Evolutionary conservation across 1,284 basidiomycete genomes (phyloP), one percentile per base, ranked within the genome.

Genomic region (Austropuccinia psidii): DNA sequence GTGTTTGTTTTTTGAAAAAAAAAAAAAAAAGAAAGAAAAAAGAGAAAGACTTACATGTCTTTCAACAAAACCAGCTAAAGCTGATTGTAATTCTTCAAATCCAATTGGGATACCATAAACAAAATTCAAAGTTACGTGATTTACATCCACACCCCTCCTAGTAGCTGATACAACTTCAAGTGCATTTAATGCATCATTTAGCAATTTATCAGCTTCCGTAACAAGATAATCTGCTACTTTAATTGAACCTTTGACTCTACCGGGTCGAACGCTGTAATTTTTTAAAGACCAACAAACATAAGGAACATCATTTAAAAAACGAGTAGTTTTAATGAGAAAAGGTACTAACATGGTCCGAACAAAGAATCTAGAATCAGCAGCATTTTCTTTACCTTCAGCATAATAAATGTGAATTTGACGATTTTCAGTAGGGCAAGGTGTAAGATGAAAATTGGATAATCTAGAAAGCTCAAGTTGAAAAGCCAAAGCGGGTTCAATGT

Each of bases 401-500:
- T 95, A 92, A 84, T 98, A 98, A 79, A 75, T 72, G 74, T 78
- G 94, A 72, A 96, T 90, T 82, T 96, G 93, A 80, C 93, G 89
- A 83, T 91, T 90, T 82, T 97, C 90, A 75, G 94, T 89, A 80
- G 93, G 90, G 83, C 89, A 87, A 61, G 96, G 94, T 50, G 88
- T 91, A 80, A 99, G 87, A 82, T 96, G 93, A 84, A 98, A 98
- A 85, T 96, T 91, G 52, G 93, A 95, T 76, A 99, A 85, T 65
- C 96, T 90, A 81, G 89, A 90, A 73, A 99, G 88, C 82, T 99
- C 96, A 65, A 99, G 87, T 83, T 98, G 96, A 87, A 93, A 98
- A 43, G 96, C 96, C 62, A 98, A 85, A 45, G 96, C 96, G 33
- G 96, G 96, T 81, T 99, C 96, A 76, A 98, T 93, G 84, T 98